Conservation (phyloP, 2,329 filamentous ascomycete species). For the Pestalotiopsis sp. region DNA sequence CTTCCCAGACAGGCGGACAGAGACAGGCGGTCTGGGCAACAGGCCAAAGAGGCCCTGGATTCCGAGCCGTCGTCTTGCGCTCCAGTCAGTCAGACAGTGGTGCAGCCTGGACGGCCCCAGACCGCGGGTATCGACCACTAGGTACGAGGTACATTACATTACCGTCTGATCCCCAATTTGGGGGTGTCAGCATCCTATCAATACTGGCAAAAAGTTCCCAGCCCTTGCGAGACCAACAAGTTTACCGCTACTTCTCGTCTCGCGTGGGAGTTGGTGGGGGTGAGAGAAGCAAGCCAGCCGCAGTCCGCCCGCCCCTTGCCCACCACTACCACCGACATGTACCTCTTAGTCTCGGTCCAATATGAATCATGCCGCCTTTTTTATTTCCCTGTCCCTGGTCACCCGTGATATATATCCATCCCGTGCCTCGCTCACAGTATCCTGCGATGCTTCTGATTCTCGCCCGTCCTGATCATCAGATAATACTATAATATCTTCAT, state of each 20-base stretch:
- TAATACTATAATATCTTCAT: slow-evolving; percentile 1
- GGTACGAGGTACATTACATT: neutral
- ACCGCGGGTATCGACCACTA: neutral
- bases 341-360: slow-evolving; percentile 9
- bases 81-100: neutral
- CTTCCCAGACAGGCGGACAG: neutral
- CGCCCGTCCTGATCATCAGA: slow-evolving; percentile 1
- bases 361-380: slow-evolving; percentile 13
- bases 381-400: neutral
- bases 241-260: slow-evolving; percentile 13
- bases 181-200: slow-evolving; percentile 13
- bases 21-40: neutral
- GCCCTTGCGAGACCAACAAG: neutral
- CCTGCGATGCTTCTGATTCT: neutral
- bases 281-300: neutral
- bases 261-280: slow-evolving; percentile 7
- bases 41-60: neutral
- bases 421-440: slow-evolving; percentile 11
- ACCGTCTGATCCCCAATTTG: neutral
- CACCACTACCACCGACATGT: neutral
- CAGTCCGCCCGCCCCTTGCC: neutral
- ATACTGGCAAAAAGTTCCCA: neutral
- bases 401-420: slow-evolving; percentile 10
- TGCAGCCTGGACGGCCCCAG: neutral
- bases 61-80: neutral